These are phyloP conservation scores for Batrachochytrium dendrobatidis DNA, from an alignment of 371 early-diverging fungal species.

Conservation along the genomic window DNA sequence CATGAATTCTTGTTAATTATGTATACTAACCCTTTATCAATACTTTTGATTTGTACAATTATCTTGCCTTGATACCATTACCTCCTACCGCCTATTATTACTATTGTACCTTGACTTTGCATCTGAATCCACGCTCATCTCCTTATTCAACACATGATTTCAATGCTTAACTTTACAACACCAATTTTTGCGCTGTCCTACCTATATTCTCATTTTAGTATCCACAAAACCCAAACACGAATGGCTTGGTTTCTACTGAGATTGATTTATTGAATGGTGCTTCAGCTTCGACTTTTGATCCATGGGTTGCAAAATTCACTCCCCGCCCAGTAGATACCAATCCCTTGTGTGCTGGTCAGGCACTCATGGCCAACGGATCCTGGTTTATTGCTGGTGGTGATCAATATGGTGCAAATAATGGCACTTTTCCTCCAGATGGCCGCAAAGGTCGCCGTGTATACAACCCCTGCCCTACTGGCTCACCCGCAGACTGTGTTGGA, in stretches of 20 bases:
- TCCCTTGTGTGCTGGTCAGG: constrained; percentile 19
- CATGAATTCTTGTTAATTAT: background rate
- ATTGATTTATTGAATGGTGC: background rate
- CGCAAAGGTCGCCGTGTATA: constrained; percentile 7
- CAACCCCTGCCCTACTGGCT: constrained; percentile 7
- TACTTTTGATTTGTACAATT: background rate
- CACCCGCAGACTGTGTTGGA: background rate
- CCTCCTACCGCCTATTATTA: background rate
- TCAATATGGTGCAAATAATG: background rate
- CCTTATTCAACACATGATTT: too few species aligned
- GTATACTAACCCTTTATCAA: background rate
- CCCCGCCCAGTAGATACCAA: constrained; percentile 5
- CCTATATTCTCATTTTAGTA: too few species aligned
- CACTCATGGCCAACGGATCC: constrained; percentile 22
- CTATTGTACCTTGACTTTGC: too few species aligned
- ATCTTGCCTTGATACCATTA: background rate
- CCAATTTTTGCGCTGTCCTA: too few species aligned
- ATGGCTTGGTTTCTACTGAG: background rate
- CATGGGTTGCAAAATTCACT: background rate
- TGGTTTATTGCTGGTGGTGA: constrained; percentile 26
- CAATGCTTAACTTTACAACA: too few species aligned
- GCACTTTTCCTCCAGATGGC: constrained; percentile 7
- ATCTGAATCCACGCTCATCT: too few species aligned
- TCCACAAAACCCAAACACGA: background rate
- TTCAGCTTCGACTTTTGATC: background rate